Percentiles rank a stretch among this genome's conserved stretches.
Conservation (phyloP, 768 basidiomycete genomes). For the Serpula lacrymans region DNA sequence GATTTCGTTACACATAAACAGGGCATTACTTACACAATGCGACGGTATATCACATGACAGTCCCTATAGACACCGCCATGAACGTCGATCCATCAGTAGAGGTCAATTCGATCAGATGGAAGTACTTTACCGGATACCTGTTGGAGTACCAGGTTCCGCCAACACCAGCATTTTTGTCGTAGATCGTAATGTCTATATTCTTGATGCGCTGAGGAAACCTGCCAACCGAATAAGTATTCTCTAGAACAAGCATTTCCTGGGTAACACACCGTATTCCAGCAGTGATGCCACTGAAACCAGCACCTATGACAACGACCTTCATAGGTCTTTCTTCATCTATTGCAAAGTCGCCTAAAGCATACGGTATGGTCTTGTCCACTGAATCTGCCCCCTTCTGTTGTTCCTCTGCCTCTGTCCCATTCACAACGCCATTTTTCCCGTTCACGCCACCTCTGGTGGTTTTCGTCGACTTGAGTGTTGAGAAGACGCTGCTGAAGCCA, state of each 20-base stretch:
- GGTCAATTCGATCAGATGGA: background rate
- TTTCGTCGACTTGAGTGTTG: background rate
- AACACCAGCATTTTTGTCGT: constrained; percentile 56
- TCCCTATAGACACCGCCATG: constrained; percentile 31
- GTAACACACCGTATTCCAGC: constrained; percentile 49
- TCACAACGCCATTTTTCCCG: background rate
- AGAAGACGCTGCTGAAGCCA: background rate
- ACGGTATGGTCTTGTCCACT: background rate
- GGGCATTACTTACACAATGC: constrained; percentile 39
- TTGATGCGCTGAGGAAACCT: constrained; percentile 52
- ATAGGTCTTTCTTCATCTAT: constrained; percentile 54
- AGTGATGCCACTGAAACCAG: constrained; percentile 57
- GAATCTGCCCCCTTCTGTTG: background rate
- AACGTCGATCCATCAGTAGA: background rate
- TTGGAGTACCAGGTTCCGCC: constrained; percentile 64
- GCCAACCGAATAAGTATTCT: background rate
- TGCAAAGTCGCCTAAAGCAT: constrained; percentile 39
- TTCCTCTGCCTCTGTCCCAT: background rate
- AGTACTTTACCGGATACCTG: constrained; percentile 45
- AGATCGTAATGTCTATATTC: constrained; percentile 53
- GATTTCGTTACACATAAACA: background rate
- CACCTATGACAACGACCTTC: constrained; percentile 54
- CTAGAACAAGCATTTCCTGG: background rate
- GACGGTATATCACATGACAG: constrained; percentile 62
- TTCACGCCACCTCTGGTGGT: background rate